Evolutionary conservation across 768 basidiomycete species (phyloP), one percentile per base, ranked within the genome.

Genomic region (Naematelia encephala): DNA sequence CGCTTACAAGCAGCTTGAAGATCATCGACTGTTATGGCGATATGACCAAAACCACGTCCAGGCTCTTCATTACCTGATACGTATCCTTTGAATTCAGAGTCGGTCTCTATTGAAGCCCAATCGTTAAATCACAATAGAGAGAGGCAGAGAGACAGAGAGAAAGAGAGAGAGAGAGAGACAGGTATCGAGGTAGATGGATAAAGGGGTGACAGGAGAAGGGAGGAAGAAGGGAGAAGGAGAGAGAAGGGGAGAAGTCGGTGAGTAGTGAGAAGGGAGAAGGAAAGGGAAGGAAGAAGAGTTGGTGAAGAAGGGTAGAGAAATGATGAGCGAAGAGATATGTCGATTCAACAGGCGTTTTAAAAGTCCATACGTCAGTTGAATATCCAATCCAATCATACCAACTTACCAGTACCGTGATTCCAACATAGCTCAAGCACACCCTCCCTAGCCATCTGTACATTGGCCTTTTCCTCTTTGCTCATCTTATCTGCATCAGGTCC

Each of bases 31-130:
- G 86, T 81, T 73, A 96, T 84, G 58, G 88, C 89, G 67, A 93
- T 90, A 78, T 96, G 93, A 0, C 92, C 91, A 70, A 91, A 93
- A 10, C 80, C 84, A 5, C 51, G 51, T 26, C 87, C 86, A 3
- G 89, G 87, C 3, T 93, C 91, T 2, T 83, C 74, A 79, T 99
- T 99, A 0, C 94, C 94, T 68, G 77, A 87, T 10, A 85, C 82
- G 75, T 96, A 97, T 30, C 90, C 92, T 67, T 85, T 75, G 81
- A 92, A 92, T 62, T 78, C 78, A 52, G 85, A 67, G 73, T 93
- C 87, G 56, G 78, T 80, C 79, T 98, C 94, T 57, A 90, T 47
- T 47, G 46, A 21, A 19, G 11, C 25, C 8, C 25, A 19, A 21
- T 8, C 5, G 11, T 47, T 47, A 21, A 21, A 8, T 11, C 19